phyloP scores from a whole-genome alignment of 345 rosid species.

The Heritiera fomes region DNA sequence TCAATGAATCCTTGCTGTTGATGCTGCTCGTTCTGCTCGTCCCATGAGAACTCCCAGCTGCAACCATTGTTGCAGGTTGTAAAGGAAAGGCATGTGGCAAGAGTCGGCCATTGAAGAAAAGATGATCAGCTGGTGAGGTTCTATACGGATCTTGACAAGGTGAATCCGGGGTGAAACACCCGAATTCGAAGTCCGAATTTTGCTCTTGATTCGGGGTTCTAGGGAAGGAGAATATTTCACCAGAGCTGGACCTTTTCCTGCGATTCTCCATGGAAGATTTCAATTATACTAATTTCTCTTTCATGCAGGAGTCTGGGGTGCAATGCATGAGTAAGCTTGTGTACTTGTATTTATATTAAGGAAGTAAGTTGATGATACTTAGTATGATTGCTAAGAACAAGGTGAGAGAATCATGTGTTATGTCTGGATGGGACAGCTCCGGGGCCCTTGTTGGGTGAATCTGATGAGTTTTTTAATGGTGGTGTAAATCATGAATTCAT shows the following conservation, averaged over 20 bases:
- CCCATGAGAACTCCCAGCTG: constrained; percentile 22
- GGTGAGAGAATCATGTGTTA: constrained; percentile 21
- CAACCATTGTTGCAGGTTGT: constrained; percentile 20
- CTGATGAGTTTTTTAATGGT: not conserved
- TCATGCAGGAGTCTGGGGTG: not conserved
- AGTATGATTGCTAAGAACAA: constrained; percentile 11
- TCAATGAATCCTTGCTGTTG: constrained; percentile 48
- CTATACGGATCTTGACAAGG: constrained; percentile 47
- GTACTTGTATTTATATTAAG: not conserved
- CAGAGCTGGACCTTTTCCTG: constrained; percentile 18
- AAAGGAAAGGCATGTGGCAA: constrained; percentile 73
- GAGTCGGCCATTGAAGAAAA: constrained; percentile 76
- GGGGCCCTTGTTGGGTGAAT: constrained; percentile 21
- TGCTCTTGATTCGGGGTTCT: constrained; percentile 38
- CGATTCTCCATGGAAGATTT: constrained; percentile 2
- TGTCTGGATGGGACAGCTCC: constrained; percentile 14
- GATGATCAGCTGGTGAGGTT: constrained; percentile 83
- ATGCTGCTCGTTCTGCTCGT: constrained; percentile 58
- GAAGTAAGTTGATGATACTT: not conserved
- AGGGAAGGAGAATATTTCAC: constrained; percentile 47
- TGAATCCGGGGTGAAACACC: constrained; percentile 58
- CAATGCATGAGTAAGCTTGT: constrained; percentile 6
- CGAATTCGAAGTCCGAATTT: constrained; percentile 70
- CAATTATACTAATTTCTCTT: not conserved
- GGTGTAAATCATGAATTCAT: constrained; percentile 15